phyloP scores from a whole-genome alignment of 148 eudicot genomes.

The Bassia scoparia region DNA sequence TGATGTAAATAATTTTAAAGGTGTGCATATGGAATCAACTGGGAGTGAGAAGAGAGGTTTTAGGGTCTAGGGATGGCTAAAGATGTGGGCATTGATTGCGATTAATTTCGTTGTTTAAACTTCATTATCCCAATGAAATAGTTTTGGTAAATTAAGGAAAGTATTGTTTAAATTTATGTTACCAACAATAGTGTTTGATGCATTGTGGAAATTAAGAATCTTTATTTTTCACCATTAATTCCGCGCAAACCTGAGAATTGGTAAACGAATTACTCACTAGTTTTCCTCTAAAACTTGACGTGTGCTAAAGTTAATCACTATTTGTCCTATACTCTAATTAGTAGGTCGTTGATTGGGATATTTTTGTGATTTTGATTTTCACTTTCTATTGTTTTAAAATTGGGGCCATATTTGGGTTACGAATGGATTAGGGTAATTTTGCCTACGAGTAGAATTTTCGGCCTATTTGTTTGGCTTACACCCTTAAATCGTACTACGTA shows the following conservation, averaged over 20 bases:
- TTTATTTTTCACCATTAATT: background rate
- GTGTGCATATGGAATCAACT: constrained; percentile 29
- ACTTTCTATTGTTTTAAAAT: too few relatives aligned
- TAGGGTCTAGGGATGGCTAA: constrained; percentile 14
- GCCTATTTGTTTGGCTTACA: too few relatives aligned
- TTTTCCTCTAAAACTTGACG: too few relatives aligned
- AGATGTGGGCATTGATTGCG: constrained; percentile 18
- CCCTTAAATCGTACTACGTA: too few relatives aligned
- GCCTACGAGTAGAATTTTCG: too few relatives aligned
- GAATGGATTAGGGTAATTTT: too few relatives aligned
- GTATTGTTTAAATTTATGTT: constrained; percentile 1
- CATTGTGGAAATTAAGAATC: constrained; percentile 6
- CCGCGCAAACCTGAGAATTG: background rate
- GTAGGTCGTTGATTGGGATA: too few relatives aligned
- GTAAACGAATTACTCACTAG: too few relatives aligned
- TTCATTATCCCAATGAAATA: background rate
- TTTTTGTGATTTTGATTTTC: too few relatives aligned
- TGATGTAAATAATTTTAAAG: constrained; percentile 6
- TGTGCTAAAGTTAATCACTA: too few relatives aligned
- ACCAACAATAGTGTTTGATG: background rate
- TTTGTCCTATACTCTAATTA: too few relatives aligned
- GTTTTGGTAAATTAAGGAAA: constrained; percentile 10
- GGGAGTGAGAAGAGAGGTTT: constrained; percentile 23
- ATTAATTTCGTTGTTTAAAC: constrained; percentile 19
- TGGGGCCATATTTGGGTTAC: too few relatives aligned